Percentiles rank a stretch among this genome's conserved stretches.
These are phyloP conservation scores for Alternaria gaisen DNA, from an alignment of 2,329 filamentous ascomycete genomes.

Conservation along the genomic window DNA sequence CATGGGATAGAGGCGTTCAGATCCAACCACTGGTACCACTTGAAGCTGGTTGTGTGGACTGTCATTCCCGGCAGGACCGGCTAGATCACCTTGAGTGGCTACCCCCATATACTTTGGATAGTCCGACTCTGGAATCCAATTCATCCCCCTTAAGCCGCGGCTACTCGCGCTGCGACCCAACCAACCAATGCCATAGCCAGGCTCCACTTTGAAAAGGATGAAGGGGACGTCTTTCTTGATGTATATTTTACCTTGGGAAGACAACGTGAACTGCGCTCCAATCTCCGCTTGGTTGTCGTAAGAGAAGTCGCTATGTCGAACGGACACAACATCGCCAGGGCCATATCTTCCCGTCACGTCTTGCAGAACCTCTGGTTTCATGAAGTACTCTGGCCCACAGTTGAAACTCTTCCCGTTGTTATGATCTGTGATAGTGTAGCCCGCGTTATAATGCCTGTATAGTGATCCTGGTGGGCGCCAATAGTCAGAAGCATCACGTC, in stretches of 20 bases:
- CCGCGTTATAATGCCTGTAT: background rate
- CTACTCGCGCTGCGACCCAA: background rate
- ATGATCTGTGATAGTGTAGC: background rate
- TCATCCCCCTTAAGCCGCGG: background rate
- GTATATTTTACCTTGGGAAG: background rate
- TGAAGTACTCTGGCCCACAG: background rate
- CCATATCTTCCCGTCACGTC: background rate
- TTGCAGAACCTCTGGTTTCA: background rate
- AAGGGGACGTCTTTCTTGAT: background rate
- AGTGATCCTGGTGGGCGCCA: background rate
- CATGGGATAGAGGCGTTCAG: background rate
- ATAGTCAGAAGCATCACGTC: too few relatives aligned
- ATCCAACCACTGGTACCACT: background rate
- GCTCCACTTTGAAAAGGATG: background rate
- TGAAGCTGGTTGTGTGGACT: background rate
- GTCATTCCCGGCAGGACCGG: background rate
- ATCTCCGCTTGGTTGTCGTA: background rate
- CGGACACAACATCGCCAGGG: background rate
- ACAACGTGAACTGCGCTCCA: background rate
- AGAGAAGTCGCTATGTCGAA: background rate
- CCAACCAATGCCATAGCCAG: conserved; percentile 10
- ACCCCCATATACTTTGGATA: background rate
- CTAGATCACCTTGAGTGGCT: background rate
- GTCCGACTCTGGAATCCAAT: background rate
- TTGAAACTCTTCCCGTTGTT: too few relatives aligned